Evolutionary conservation across 2,329 filamentous ascomycete species (phyloP).

Genomic region (Cytospora piceae): DNA sequence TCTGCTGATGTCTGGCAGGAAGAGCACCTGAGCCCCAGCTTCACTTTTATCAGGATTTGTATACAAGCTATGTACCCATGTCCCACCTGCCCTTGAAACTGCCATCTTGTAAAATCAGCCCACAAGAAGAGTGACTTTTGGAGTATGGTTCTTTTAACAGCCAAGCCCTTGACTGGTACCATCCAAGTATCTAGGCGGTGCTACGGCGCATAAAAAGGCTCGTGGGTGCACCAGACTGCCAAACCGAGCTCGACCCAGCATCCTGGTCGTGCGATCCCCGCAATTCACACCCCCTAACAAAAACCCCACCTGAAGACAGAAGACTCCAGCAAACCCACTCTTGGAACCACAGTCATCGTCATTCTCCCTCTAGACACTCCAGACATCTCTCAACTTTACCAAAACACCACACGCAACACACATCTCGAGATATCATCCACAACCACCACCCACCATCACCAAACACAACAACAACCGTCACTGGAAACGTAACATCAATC

Average conservation of each 20-base stretch:
- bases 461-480: not conserved
- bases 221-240: not conserved
- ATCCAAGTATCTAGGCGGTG: not conserved
- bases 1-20: not conserved
- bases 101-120: not conserved
- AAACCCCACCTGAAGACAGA: not conserved
- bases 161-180: not conserved
- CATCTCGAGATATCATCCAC: not conserved
- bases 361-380: not conserved
- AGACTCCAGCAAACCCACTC: not conserved
- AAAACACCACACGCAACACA: constrained; percentile 2
- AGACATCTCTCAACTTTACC: not conserved
- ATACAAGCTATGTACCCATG: not conserved
- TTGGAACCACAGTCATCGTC: not conserved
- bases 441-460: not conserved
- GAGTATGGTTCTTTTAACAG: not conserved
- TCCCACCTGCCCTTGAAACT: not conserved
- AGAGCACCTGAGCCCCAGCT: not conserved
- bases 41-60: not conserved
- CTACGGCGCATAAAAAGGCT: not conserved
- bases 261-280: not conserved
- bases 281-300: not conserved
- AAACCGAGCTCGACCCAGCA: not conserved
- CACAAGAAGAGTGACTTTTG: not conserved
- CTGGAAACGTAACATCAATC: not conserved